Evolutionary conservation across 352 stramenopile species (phyloP), one percentile per base, ranked within the genome.

Genomic region (Phytophthora sp.): DNA sequence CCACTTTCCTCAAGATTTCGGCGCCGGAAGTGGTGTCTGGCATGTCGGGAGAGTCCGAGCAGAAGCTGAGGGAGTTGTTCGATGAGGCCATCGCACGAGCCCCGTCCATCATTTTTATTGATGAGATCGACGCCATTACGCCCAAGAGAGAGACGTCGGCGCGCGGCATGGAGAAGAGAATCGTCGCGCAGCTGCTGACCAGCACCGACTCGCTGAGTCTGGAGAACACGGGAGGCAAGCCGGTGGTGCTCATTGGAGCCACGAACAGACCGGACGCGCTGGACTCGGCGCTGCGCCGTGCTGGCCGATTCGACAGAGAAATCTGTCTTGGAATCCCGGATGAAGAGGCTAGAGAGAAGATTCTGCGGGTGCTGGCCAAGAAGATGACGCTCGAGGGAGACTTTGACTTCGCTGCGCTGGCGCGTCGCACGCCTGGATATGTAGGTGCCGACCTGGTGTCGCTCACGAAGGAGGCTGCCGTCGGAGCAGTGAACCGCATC

Each of bases 251-350:
- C 21, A 96, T 99, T 59, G 97, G 95, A 24, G 97, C 98, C 1
- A 99, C 97, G 4, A 99, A 99, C 74, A 83, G 97, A 31, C 94
- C 97, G 0, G 97, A 99, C 63, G 89, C 95, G 15, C 84, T 99
- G 26, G 98, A 99, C 78, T 88, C 94, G 43, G 97, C 97, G 5
- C 74, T 99, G 28, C 87, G 97, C 42, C 91, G 98, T 21, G 96
- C 97, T 0, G 98, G 98, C 11, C 84, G 98, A 18, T 99, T 99
- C 64, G 98, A 99, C 74, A 88, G 97, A 13, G 97, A 99, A 77
- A 99, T 99, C 66, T 92, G 90, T 35, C 74, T 99, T 5, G 96
- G 96, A 17, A 98, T 99, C 51, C 98, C 98, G 0, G 97, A 99
- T 56, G 95, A 99, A 64, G 74, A 88, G 24, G 97, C 93, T 0